Evolutionary conservation across 2,329 filamentous ascomycete species (phyloP), one percentile per base, ranked within the genome.

Genomic region (Aschersonia sp.): DNA sequence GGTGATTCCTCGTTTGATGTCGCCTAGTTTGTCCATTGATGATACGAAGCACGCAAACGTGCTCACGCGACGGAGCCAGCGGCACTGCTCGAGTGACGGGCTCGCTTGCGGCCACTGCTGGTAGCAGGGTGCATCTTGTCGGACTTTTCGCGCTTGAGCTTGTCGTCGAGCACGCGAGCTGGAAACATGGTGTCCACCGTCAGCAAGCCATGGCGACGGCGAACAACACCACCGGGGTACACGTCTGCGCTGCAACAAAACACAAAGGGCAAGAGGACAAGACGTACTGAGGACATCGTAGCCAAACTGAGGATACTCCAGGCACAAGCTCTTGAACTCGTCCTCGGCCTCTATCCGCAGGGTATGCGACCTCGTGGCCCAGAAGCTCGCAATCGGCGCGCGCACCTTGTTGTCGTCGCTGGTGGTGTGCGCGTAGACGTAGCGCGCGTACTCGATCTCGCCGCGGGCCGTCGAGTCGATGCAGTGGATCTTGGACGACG

Each of bases 401-500:
- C 88, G 80, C 57, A 94, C 87, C 3, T 77, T 78, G 10, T 66
- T 69, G 64, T 94, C 87, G 51, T 84, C 78, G 45, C 72, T 65
- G 47, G 68, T 64, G 9, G 85, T 92, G 66, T 87, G 79, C 51
- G 78, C 79, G 70, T 95, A 95, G 33, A 94, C 85, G 68, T 88
- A 96, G 62, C 87, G 80, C 7, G 89, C 89, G 64, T 95, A 96
- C 30, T 82, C 79, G 59, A 96, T 89, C 71, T 96, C 89, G 63
- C 87, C 89, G 67, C 83, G 83, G 37, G 87, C 87, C 0, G 85
- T 94, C 43, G 83, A 87, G 60, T 88, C 83, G 58, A 94, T 85
- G 62, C 86, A 86, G 70, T 95, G 87, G 58, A 96, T 95, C 72
- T 96, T 96, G 61, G 78, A 81, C 61, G 85, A 85, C 2, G 88